Percentiles rank a stretch among this genome's conserved stretches.
These are phyloP conservation scores for Globisporangium cystogenes DNA, from an alignment of 352 stramenopile species.

Conservation along the genomic window DNA sequence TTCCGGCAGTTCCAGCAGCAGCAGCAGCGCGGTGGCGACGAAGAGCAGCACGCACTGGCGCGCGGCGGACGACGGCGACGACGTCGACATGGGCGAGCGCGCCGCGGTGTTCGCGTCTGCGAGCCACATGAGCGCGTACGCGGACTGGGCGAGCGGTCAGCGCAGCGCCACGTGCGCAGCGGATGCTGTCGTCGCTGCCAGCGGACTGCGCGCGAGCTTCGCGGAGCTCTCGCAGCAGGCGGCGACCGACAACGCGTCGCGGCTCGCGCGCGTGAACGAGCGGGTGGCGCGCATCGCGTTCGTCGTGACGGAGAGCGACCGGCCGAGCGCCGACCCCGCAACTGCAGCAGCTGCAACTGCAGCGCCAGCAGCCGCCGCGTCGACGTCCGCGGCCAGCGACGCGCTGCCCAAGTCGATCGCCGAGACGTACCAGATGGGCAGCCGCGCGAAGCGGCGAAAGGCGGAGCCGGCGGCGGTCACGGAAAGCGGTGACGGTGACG, in stretches of 20 bases:
- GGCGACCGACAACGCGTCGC: no score
- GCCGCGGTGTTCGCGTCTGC: constrained; percentile 1
- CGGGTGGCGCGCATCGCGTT: constrained; percentile 56
- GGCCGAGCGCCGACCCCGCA: neutral
- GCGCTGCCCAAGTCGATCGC: constrained; percentile 61
- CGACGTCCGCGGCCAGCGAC: constrained; percentile 8
- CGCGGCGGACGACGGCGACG: constrained; percentile 26
- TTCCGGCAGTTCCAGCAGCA: neutral
- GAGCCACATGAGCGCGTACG: constrained; percentile 44
- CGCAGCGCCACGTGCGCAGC: constrained; percentile 32
- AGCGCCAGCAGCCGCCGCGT: constrained; percentile 1
- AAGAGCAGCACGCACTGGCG: constrained; percentile 6
- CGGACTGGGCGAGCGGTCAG: constrained; percentile 50
- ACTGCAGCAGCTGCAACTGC: neutral
- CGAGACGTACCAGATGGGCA: constrained; percentile 70
- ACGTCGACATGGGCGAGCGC: constrained; percentile 8
- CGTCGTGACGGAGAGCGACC: constrained; percentile 43
- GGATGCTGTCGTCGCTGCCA: neutral
- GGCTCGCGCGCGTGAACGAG: constrained; percentile 52
- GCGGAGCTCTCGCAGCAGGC: no score
- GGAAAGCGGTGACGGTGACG: neutral
- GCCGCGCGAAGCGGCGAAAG: constrained; percentile 63
- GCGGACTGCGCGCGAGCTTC: constrained; percentile 12
- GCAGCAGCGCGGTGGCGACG: neutral
- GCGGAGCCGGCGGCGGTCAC: constrained; percentile 12